phyloP scores from a whole-genome alignment of 805 yeast genomes.

The Candida golubevii region DNA sequence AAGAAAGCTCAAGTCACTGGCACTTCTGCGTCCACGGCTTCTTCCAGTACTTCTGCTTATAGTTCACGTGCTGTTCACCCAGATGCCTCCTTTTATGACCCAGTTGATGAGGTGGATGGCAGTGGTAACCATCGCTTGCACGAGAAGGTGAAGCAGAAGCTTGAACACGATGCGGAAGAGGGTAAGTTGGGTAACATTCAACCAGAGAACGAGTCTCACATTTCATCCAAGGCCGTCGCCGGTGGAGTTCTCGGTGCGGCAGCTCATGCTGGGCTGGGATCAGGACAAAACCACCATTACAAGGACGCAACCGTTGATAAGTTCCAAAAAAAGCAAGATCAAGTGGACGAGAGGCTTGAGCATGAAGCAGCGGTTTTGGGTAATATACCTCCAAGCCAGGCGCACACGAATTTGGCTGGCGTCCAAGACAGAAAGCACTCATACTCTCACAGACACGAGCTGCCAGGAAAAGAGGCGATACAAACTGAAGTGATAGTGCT shows the following conservation, averaged over 20 bases:
- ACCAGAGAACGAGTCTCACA: not conserved
- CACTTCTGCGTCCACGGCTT: not conserved
- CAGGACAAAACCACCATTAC: not conserved
- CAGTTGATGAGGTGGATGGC: slow-evolving; percentile 9
- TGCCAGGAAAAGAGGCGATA: slow-evolving; percentile 3
- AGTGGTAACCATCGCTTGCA: slow-evolving; percentile 7
- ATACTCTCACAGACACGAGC: slow-evolving; percentile 4
- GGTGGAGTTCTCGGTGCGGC: not conserved
- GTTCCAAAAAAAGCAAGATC: slow-evolving; percentile 7
- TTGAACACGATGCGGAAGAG: slow-evolving; percentile 9
- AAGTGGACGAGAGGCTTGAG: slow-evolving; percentile 6
- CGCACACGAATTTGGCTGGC: not conserved
- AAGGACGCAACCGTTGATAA: slow-evolving; percentile 5
- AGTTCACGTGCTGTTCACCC: not conserved
- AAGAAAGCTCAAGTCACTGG: slow-evolving; percentile 5
- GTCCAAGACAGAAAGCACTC: slow-evolving; percentile 4
- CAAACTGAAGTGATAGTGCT: slow-evolving; percentile 29
- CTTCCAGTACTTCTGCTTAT: not conserved
- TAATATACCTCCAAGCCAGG: slow-evolving; percentile 5
- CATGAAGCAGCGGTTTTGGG: slow-evolving; percentile 9
- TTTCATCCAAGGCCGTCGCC: not conserved
- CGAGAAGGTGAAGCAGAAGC: slow-evolving; percentile 6
- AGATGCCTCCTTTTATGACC: slow-evolving; percentile 9
- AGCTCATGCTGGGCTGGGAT: not conserved
- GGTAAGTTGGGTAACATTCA: slow-evolving; percentile 10